Conservation (phyloP, 2,329 filamentous ascomycete genomes). For the Phialocephala sp. region DNA sequence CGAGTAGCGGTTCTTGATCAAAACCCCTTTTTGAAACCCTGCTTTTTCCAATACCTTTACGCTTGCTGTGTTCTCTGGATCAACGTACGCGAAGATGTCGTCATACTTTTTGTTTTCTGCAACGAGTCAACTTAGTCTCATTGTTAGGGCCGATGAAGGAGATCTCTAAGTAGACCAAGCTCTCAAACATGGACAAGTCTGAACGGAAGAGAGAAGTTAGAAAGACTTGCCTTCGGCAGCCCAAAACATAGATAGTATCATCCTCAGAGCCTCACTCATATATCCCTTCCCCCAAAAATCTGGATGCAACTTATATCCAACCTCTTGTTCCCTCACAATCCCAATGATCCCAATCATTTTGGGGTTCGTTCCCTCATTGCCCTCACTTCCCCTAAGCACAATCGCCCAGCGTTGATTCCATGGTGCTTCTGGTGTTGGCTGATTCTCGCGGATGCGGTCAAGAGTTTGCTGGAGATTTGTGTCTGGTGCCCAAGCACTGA, state of each 20-base stretch:
- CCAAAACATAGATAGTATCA: conserved; percentile 32
- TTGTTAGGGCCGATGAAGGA: too few species aligned
- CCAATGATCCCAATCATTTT: conserved; percentile 29
- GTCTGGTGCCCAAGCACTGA: neutral
- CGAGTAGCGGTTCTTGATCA: conserved; percentile 22
- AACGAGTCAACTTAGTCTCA: neutral
- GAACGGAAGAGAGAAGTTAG: neutral
- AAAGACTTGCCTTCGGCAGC: conserved; percentile 16
- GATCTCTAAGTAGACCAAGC: too few species aligned
- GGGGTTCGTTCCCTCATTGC: conserved; percentile 9
- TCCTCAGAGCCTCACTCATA: conserved; percentile 30
- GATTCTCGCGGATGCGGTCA: conserved; percentile 11
- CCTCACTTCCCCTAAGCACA: conserved; percentile 14
- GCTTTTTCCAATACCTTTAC: conserved; percentile 31
- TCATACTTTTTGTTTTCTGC: conserved; percentile 24
- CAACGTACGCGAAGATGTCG: conserved; percentile 25
- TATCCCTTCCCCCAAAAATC: conserved; percentile 30
- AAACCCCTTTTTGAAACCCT: conserved; percentile 31
- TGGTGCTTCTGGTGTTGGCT: conserved; percentile 20
- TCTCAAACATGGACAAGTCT: too few species aligned
- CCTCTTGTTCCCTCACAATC: conserved; percentile 20
- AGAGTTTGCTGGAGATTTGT: conserved; percentile 18
- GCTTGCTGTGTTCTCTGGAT: conserved; percentile 34
- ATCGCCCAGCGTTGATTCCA: conserved; percentile 30
- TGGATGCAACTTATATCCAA: conserved; percentile 25